phyloP scores from a whole-genome alignment of 331 rosid species.

The Rhamnella rubrinervis region DNA sequence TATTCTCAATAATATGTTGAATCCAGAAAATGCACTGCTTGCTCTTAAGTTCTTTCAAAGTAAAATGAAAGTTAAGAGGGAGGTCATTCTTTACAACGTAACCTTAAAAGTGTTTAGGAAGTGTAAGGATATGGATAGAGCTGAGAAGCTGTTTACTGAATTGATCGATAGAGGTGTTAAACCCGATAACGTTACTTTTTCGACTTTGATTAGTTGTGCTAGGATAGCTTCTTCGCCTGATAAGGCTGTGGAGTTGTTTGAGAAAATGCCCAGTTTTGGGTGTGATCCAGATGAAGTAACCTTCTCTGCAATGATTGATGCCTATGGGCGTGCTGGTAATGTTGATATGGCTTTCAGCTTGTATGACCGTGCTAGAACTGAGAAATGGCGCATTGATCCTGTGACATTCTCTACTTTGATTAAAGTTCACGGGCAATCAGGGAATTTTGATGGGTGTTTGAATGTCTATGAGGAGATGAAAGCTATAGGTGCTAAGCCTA shows the following conservation, averaged over 20 bases:
- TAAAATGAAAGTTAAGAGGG: slow-evolving; percentile 32
- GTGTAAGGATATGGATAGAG: slow-evolving; percentile 52
- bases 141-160: slow-evolving; percentile 83
- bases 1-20: slow-evolving; percentile 53
- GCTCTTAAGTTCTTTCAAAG: slow-evolving; percentile 49
- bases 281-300: slow-evolving; percentile 62
- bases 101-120: slow-evolving; percentile 59
- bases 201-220: slow-evolving; percentile 74
- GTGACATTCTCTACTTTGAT: slow-evolving; percentile 64
- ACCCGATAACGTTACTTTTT: slow-evolving; percentile 70
- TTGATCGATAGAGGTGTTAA: slow-evolving; percentile 59
- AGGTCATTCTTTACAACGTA: slow-evolving; percentile 64
- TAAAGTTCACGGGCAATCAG: slow-evolving; percentile 60
- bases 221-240: slow-evolving; percentile 44
- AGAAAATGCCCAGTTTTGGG: slow-evolving; percentile 62
- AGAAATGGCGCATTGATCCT: slow-evolving; percentile 68
- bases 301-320: slow-evolving; percentile 60
- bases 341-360: slow-evolving; percentile 66
- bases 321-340: slow-evolving; percentile 75
- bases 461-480: slow-evolving; percentile 83
- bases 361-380: slow-evolving; percentile 68
- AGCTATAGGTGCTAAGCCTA: slow-evolving; percentile 67
- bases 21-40: slow-evolving; percentile 46
- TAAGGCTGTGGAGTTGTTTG: slow-evolving; percentile 85
- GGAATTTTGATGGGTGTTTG: slow-evolving; percentile 75